Evolutionary conservation across 257 asterid species (phyloP).

Genomic region (Verbena officinalis): DNA sequence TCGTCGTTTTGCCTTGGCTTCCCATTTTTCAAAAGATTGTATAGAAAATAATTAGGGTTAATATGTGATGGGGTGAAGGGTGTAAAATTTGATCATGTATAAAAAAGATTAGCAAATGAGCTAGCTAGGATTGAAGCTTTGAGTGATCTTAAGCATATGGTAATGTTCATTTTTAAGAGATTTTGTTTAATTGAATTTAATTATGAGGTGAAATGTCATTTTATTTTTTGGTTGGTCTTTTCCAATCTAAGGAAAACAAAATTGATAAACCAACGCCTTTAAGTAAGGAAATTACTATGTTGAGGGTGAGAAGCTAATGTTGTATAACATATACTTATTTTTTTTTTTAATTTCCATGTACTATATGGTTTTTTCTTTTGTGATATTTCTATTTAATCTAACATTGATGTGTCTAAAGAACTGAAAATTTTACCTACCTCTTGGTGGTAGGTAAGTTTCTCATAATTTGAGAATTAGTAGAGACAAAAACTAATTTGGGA

Average conservation of each 20-base stretch:
- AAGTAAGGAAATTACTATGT: conserved; percentile 3
- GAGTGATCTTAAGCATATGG: neutral
- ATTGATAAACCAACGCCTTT: conserved; percentile 31
- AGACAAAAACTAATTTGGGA: no score
- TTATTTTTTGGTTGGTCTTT: conserved; percentile 36
- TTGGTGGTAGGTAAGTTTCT: conserved; percentile 26
- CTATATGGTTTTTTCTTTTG: neutral
- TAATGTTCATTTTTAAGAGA: conserved; percentile 1
- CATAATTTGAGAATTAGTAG: neutral
- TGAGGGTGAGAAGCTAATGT: neutral
- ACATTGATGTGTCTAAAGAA: conserved; percentile 23
- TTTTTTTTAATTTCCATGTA: neutral
- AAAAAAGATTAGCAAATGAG: neutral
- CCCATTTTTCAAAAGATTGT: conserved; percentile 31
- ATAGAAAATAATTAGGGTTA: neutral
- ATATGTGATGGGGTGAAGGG: neutral
- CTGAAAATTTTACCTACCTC: conserved; percentile 18
- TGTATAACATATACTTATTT: no score
- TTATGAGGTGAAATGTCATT: conserved; percentile 44
- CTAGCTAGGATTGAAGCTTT: neutral
- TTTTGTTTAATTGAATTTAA: neutral
- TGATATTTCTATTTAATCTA: neutral
- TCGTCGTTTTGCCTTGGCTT: conserved; percentile 27
- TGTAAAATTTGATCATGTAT: conserved; percentile 6
- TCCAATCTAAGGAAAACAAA: conserved; percentile 29